Evolutionary conservation across 2,329 filamentous ascomycete species (phyloP).

Genomic region (Fusarium oxysporum): DNA sequence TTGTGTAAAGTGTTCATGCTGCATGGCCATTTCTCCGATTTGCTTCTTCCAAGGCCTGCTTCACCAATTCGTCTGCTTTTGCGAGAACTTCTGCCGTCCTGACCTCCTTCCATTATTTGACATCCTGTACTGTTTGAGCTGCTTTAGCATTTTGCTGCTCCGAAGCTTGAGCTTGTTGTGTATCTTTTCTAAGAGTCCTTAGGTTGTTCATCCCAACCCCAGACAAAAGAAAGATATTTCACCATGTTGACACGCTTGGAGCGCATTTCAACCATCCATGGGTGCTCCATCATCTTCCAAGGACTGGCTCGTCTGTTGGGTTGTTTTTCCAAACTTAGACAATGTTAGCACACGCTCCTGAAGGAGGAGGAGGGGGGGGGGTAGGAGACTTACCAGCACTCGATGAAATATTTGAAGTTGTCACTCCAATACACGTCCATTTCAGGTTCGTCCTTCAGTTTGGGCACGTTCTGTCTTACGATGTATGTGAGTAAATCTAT

Average conservation of each 20-base stretch:
- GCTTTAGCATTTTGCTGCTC: conserved; percentile 23
- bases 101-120: neutral
- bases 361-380: too few species aligned
- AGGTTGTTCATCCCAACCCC: conserved; percentile 82
- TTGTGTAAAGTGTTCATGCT: conserved; percentile 9
- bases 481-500: conserved; percentile 98
- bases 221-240: conserved; percentile 92
- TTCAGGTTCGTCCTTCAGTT: conserved; percentile 92
- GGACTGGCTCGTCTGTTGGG: conserved; percentile 87
- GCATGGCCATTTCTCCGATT: neutral
- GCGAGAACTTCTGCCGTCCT: neutral
- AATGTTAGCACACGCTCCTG: conserved; percentile 38
- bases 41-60: neutral
- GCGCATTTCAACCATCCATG: conserved; percentile 98
- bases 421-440: conserved; percentile 94
- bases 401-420: conserved; percentile 99
- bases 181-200: conserved; percentile 37
- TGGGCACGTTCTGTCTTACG: conserved; percentile 93
- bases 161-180: conserved; percentile 14
- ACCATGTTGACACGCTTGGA: conserved; percentile 97
- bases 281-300: conserved; percentile 99
- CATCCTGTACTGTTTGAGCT: conserved; percentile 5
- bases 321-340: conserved; percentile 88
- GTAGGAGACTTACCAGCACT: conserved; percentile 86
- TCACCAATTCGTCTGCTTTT: conserved; percentile 3